Base-by-base conservation (phyloP, 2,329 filamentous ascomycete genomes). In the Knufia petricola region DNA sequence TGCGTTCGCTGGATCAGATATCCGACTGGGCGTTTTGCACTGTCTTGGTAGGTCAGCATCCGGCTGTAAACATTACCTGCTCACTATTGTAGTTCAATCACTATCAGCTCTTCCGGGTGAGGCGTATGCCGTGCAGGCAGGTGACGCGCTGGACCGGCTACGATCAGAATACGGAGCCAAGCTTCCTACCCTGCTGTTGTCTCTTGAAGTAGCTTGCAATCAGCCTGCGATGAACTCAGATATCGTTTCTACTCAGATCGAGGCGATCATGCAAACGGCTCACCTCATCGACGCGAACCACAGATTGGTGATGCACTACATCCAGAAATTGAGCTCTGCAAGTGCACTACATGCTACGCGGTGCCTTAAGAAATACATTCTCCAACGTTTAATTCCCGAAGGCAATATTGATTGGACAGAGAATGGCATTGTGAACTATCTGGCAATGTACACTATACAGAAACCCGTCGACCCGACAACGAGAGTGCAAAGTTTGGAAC, bases 21-120 rank as follows among this genome's bases (percentile, higher is more conserved):
- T 90, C 26, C 75, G 78, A 28, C 66, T 85, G 9, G 74, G 78
- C 17, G 77, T 88, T 21, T 73, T 82, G 32, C 83, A 92, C 58
- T 71, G 71, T 13, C 67, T 79, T 49, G 76, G 85, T 50, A 74
- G 75, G 51, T 28, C 37, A 10, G 15, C 30, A 4, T 26, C 10
- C 20, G 9, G 8, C 12, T 20, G 2, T 7, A 13, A 15, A 17
- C n/a, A 42, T 9, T 12, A 6, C 2, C n/a, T 34, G 24, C 7
- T n/a, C 17, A 34, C 12, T 24, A 46, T 40, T 52, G 19, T 37
- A 56, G 66, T 57, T 19, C 60, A 61, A 39, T 59, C 59, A 37
- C 45, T 58, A 10, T 42, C 39, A 15, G 17, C 23, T 2, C 26
- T 30, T 15, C 23, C 15, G n/a, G 20, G 12, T 10, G 10, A 37